Base-by-base conservation (phyloP, 2,329 filamentous ascomycete species). In the Penicillium sp. region DNA sequence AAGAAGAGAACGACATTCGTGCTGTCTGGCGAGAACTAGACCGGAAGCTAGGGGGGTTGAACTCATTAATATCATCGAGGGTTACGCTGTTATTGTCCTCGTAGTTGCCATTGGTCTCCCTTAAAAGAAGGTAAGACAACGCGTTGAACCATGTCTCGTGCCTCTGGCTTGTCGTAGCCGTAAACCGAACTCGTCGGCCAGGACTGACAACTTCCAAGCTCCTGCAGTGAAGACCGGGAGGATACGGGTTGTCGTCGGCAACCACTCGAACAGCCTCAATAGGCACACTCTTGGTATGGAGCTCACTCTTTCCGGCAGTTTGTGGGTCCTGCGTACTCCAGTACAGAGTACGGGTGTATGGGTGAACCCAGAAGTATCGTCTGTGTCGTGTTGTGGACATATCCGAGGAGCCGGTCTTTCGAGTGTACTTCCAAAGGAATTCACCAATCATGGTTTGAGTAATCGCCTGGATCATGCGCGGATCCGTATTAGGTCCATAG, bases 371-470 rank as follows among this genome's bases (percentile, higher is more conserved):
- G 83, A 99, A 99, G 81, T 97, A 99, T 33, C 94, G 88, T 61
- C 91, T 86, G 75, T 99, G 94, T 52, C 94, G 86, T 55, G 93
- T 96, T 66, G 88, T 89, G 17, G 93, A 97, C 77, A 96, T 86
- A 62, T 92, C 90, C 54, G 87, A 89, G 25, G 93, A 88, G n/a
- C 92, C 93, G 59, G 93, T 83, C 79, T 94, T 96, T 68, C 94
- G 89, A 0, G 94, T 99, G 77, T 99, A 99, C 75, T 99, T 99
- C 94, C 94, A 99, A 41, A 99, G 82, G 74, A 93, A 97, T 74
- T 99, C 94, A 55, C 94, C 94, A 70, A 99, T 97, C 94, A 99
- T 99, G 19, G 94, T 97, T 76, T 99, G 93, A 2, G 94, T 99
- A 64, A 99, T 97, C 49, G 94, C 94, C 78, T 97, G 92, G 66